Evolutionary conservation across 768 basidiomycete genomes (phyloP).

Genomic region (Cubamyces sp.): DNA sequence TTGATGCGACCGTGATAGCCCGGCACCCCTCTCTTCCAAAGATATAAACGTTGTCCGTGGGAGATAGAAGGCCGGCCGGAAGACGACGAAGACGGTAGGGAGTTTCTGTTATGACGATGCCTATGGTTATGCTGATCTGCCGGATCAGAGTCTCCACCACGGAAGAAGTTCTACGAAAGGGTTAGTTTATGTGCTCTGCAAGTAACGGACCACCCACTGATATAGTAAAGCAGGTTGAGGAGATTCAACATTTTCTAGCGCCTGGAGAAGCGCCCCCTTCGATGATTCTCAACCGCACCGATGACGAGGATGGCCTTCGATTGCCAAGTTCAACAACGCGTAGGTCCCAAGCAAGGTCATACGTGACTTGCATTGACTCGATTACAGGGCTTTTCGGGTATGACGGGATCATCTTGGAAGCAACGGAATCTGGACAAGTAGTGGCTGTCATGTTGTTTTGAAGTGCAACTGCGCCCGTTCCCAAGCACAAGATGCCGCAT

Average conservation of each 20-base stretch:
- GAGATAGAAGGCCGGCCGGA: conserved; percentile 79
- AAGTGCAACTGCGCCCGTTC: background rate
- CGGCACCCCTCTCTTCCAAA: conserved; percentile 86
- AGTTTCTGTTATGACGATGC: background rate
- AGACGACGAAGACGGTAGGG: conserved; percentile 79
- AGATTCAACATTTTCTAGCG: conserved; percentile 75
- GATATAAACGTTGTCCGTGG: conserved; percentile 93
- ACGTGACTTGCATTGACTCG: conserved; percentile 16
- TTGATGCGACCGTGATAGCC: conserved; percentile 53
- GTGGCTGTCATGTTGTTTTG: conserved; percentile 69
- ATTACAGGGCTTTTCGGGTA: conserved; percentile 66
- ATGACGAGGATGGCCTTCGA: conserved; percentile 72
- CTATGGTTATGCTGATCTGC: background rate
- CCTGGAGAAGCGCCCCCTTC: conserved; percentile 77
- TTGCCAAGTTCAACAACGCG: conserved; percentile 70
- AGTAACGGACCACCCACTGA: background rate
- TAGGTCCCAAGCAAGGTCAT: conserved; percentile 41
- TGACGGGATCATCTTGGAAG: conserved; percentile 81
- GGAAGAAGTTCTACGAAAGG: conserved; percentile 73
- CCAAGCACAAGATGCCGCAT: background rate
- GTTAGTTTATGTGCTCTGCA: conserved; percentile 39
- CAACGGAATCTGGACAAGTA: conserved; percentile 77
- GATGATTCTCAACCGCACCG: conserved; percentile 80
- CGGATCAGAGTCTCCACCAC: conserved; percentile 67
- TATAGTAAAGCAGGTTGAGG: conserved; percentile 59